Evolutionary conservation across 805 yeast species (phyloP), one percentile per base, ranked within the genome.

Genomic region (Citeromyces matritensis): DNA sequence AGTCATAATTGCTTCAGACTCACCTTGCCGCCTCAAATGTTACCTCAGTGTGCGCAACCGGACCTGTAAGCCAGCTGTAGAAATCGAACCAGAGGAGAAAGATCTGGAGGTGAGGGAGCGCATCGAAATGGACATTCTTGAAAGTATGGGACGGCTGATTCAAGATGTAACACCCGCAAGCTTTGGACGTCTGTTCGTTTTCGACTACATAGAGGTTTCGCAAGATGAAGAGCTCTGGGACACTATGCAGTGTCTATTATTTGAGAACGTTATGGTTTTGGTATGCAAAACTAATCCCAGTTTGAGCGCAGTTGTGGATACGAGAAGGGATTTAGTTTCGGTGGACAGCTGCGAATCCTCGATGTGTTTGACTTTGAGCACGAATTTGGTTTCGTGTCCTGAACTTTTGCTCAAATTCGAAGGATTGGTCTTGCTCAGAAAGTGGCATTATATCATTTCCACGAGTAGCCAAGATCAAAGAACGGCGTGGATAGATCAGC

Each of bases 191-290:
- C 27, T 32, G 4, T 19, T 36, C 9, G 13, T 28, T 9, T 32
- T 34, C 25, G 41, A 38, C 24, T 25, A 12, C 14, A 15, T 36
- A 15, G 9, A 15, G 9, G 34, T 38, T 4, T 27, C 35, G 14
- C 13, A 12, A 15, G 36, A 30, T 14, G 31, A 23, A n/a, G 29
- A 26, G 4, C 35, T 28, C 12, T 24, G 19, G 15, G 25, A 29
- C 13, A 10, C 6, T 19, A 17, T 26, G 4, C 23, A 13, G 6
- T 29, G 34, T n/a, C 34, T 30, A 19, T 28, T 38, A 8, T 38
- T 38, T 15, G 37, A 34, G 15, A 31, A 17, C 9, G 14, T 30
- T 8, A 6, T 36, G 7, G n/a, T 32, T 3, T 24, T 37, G 19
- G 23, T 37, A 4, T 5, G 33, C 15, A 21, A 33, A n/a, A 4